Evolutionary conservation across 768 basidiomycete species (phyloP), one percentile per base, ranked within the genome.

Genomic region (Tulasnella sp.): DNA sequence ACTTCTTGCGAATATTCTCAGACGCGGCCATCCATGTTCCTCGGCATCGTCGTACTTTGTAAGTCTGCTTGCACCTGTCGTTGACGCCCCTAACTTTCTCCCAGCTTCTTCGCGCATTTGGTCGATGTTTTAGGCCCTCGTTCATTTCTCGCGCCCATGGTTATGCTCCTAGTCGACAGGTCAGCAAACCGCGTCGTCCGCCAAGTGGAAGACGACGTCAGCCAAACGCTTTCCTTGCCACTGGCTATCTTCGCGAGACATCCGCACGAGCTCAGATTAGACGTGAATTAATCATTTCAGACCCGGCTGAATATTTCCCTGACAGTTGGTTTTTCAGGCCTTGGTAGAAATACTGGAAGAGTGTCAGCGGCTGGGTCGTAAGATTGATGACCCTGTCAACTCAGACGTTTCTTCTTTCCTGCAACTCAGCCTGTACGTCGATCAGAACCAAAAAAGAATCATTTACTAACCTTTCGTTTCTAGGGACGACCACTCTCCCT

Each of bases 11-110:
- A 18, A 92, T 98, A 71, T 99, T 99, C 86, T 95, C 96, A 0
- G 97, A 98, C 84, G 97, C 98, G 16, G 91, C 93, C 4, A 91
- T 90, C 79, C 94, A 98, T 82, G 90, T 99, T 79, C 98, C 98
- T 21, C 91, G 94, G 5, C 97, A 99, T 85, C 92, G 98, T 34
- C 93, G 95, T 71, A 91, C 93, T 78, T 93, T 92, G 96, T 97
- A 12, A 40, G 91, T 86, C 24, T 76, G 19, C 16, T 38, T 6
- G 39, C 71, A 31, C 42, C n/a, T 40, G n/a, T 38, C 80, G n/a
- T 44, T 31, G 38, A 44, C 62, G 72, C 21, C 56, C 4, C 71
- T 36, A 24, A 34, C 24, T 5, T 18, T 40, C 34, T 12, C 7
- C 6, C 80, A 97, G 95, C 78, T 97, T 99, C 86, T 98, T 96